Percentiles rank a stretch among this genome's conserved stretches.
Conservation (phyloP, 2,329 filamentous ascomycete genomes). For the Alternaria longipes region DNA sequence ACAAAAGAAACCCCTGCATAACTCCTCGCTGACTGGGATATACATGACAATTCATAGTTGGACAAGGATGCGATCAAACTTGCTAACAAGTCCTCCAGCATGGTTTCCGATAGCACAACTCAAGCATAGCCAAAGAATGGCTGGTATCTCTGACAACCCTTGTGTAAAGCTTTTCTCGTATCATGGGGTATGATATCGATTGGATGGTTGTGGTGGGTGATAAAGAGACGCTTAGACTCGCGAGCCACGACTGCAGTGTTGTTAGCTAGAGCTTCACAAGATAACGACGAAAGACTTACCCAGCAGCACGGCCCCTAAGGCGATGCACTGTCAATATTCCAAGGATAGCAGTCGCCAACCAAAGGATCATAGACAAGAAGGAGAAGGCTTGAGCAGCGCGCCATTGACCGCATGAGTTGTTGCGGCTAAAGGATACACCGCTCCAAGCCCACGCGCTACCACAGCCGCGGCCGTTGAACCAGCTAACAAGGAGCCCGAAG, state of each 20-base stretch:
- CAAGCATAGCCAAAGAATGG: background rate
- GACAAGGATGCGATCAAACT: background rate
- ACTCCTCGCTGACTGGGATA: background rate
- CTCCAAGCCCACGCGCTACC: slow-evolving; percentile 62
- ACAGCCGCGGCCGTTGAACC: slow-evolving; percentile 35
- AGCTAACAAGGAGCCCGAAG: slow-evolving; percentile 53
- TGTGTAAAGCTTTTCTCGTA: background rate
- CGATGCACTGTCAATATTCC: slow-evolving; percentile 34
- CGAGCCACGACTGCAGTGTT: background rate
- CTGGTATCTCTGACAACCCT: background rate
- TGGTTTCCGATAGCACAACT: background rate
- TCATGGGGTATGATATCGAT: background rate
- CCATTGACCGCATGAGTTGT: slow-evolving; percentile 70
- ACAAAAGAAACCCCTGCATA: background rate
- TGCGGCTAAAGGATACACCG: slow-evolving; percentile 50
- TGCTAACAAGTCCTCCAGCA: background rate
- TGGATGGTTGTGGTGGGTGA: background rate
- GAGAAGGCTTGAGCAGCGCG: slow-evolving; percentile 76
- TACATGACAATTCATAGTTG: background rate
- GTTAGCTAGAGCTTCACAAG: background rate
- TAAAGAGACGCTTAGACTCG: background rate
- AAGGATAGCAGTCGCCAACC: slow-evolving; percentile 66
- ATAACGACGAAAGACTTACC: slow-evolving; percentile 11
- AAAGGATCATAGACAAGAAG: slow-evolving; percentile 75
- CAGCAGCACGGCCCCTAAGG: slow-evolving; percentile 18